These are phyloP conservation scores for Huiozyma sinensis DNA, from an alignment of 805 yeast genomes.

Conservation along the genomic window DNA sequence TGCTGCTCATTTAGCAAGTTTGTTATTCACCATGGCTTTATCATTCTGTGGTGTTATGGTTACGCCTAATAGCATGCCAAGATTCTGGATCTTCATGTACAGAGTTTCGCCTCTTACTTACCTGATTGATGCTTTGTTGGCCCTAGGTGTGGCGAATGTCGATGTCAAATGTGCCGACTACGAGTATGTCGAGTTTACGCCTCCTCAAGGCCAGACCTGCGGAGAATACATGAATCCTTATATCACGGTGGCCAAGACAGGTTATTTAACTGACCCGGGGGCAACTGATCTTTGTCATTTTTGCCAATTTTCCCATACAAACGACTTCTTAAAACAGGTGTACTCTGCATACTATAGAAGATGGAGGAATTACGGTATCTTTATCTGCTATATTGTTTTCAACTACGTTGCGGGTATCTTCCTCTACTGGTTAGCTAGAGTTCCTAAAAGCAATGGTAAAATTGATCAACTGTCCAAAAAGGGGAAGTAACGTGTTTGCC, in stretches of 20 bases:
- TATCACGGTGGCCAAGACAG: constrained; percentile 30
- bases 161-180: constrained; percentile 36
- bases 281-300: constrained; percentile 44
- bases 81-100: constrained; percentile 80
- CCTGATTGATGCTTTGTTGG: constrained; percentile 44
- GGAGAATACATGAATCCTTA: constrained; percentile 38
- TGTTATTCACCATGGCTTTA: constrained; percentile 53
- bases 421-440: constrained; percentile 58
- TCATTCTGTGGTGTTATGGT: constrained; percentile 74
- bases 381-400: constrained; percentile 40
- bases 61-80: constrained; percentile 45
- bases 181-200: constrained; percentile 41
- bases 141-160: constrained; percentile 45
- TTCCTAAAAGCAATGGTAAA: constrained; percentile 40
- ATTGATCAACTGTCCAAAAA: too few species aligned
- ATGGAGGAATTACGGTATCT: constrained; percentile 57
- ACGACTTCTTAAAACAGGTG: constrained; percentile 42
- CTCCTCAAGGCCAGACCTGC: constrained; percentile 51
- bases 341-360: constrained; percentile 30
- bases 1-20: constrained; percentile 50
- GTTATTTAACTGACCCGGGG: constrained; percentile 37
- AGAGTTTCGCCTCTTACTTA: constrained; percentile 66
- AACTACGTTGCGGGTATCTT: constrained; percentile 33
- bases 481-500: too few species aligned
- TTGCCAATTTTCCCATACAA: constrained; percentile 48